Percentiles rank a stretch among this genome's conserved stretches.
phyloP scores from a whole-genome alignment of 768 basidiomycete genomes.

The Mycena vulgaris region DNA sequence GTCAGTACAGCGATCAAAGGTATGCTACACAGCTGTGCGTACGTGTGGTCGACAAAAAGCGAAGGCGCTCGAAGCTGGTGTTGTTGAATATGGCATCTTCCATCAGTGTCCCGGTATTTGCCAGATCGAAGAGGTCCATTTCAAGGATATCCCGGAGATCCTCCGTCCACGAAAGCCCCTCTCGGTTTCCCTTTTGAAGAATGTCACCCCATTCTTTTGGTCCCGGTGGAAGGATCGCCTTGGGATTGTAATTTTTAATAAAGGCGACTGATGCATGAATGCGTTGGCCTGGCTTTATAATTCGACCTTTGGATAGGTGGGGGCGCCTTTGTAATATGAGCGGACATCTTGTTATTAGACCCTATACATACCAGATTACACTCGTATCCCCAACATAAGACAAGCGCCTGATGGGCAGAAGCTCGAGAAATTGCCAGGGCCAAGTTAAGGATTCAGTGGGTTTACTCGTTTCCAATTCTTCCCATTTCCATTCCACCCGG shows the following conservation, averaged over 20 bases:
- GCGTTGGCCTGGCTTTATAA: not conserved
- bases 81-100: not conserved
- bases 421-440: not conserved
- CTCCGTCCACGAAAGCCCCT: not conserved
- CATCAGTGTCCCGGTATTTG: not conserved
- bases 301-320: not conserved
- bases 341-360: no score
- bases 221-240: not conserved
- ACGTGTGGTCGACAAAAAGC: not conserved
- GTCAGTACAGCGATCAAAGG: not conserved
- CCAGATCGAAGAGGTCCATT: slow-evolving; percentile 1
- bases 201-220: not conserved
- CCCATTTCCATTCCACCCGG: slow-evolving; percentile 2
- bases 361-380: not conserved
- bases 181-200: not conserved
- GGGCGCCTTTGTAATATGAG: not conserved
- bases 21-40: not conserved
- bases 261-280: slow-evolving; percentile 11
- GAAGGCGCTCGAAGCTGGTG: not conserved
- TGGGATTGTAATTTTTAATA: not conserved
- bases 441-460: not conserved
- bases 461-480: not conserved
- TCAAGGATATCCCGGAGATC: not conserved
- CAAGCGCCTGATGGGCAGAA: slow-evolving; percentile 3
- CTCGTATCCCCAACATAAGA: not conserved